phyloP scores from a whole-genome alignment of 2,329 filamentous ascomycete genomes.

The Epichloe sp. region DNA sequence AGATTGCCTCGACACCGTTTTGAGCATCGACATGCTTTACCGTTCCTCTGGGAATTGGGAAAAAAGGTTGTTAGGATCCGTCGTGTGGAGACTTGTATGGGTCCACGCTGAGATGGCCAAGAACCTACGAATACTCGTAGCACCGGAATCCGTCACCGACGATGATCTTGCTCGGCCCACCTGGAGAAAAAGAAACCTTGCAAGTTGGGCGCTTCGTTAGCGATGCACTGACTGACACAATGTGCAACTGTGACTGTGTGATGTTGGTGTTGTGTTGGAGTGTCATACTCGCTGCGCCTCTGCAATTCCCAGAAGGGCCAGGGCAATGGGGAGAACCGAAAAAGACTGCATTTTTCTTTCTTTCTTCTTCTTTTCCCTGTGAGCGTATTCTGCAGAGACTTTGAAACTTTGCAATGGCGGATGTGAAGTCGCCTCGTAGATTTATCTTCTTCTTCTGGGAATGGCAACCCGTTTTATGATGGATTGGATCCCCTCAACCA shows the following conservation, averaged over 20 bases:
- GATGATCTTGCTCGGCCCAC: background rate
- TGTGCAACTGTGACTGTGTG: too few relatives aligned
- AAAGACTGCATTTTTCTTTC: background rate
- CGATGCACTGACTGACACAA: too few relatives aligned
- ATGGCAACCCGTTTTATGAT: too few relatives aligned
- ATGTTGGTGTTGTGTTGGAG: background rate
- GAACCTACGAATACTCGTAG: background rate
- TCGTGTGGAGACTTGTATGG: background rate
- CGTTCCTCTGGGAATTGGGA: background rate
- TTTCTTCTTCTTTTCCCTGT: background rate
- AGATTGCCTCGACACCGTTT: background rate
- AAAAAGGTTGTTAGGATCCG: too few relatives aligned
- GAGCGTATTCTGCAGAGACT: background rate
- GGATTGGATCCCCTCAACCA: background rate
- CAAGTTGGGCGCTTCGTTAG: background rate
- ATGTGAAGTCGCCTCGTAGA: background rate
- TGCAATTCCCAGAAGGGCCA: background rate
- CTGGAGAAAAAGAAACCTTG: background rate
- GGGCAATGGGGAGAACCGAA: slow-evolving; percentile 14
- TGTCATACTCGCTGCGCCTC: background rate
- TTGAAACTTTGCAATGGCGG: too few relatives aligned
- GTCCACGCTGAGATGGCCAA: too few relatives aligned
- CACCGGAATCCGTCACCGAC: background rate
- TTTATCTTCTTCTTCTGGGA: too few relatives aligned
- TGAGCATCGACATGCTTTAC: background rate